Conservation (phyloP, 1,139 yeast species). For the Yarrowia galli region DNA sequence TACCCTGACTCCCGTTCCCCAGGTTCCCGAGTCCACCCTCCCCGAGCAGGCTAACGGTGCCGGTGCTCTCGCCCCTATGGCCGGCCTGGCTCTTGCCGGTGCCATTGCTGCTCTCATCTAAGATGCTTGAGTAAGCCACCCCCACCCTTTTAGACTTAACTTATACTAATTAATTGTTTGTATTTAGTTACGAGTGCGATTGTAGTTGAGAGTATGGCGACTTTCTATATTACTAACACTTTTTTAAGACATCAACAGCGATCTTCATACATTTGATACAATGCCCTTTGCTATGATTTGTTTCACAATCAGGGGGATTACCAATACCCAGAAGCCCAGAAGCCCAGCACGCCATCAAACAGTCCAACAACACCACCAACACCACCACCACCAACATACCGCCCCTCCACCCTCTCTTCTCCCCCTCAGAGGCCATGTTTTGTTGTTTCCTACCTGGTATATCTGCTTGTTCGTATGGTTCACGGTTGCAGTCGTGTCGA, state of each 20-base stretch:
- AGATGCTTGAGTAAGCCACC: slow-evolving; percentile 14
- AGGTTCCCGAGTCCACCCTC: slow-evolving; percentile 28
- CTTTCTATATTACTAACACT: too few species aligned
- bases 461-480: neutral
- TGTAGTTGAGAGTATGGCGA: neutral
- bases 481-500: slow-evolving; percentile 6
- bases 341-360: neutral
- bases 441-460: neutral
- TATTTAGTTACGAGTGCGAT: slow-evolving; percentile 9
- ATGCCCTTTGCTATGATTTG: too few species aligned
- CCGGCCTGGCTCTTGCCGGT: slow-evolving; percentile 39
- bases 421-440: neutral
- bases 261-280: neutral
- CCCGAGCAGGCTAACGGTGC: slow-evolving; percentile 39
- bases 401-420: neutral
- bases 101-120: slow-evolving; percentile 37
- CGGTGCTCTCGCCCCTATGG: slow-evolving; percentile 36
- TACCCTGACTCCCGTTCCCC: slow-evolving; percentile 36
- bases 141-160: slow-evolving; percentile 16
- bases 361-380: neutral
- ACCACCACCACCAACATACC: neutral
- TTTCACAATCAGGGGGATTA: too few species aligned
- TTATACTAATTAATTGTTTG: slow-evolving; percentile 36
- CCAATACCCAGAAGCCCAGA: too few species aligned
- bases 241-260: neutral